Evolutionary conservation across 805 yeast species (phyloP).

Genomic region (Metschnikowia vanudenii): DNA sequence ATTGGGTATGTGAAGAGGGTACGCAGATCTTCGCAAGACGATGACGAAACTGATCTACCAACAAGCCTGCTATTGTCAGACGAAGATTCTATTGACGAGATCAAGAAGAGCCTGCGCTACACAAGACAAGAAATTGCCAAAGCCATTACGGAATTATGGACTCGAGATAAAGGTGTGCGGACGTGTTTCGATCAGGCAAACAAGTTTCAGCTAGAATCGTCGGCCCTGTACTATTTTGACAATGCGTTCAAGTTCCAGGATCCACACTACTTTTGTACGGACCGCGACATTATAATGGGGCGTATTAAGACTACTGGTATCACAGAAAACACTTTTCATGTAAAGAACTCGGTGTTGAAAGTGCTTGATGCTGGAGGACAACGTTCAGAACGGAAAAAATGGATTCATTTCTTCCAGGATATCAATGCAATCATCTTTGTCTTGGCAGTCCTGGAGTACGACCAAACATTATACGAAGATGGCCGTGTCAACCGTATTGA

Average conservation of each 20-base stretch:
- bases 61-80: conserved; percentile 16
- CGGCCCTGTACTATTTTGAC: conserved; percentile 78
- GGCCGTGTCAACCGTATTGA: conserved; percentile 85
- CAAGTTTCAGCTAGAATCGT: conserved; percentile 82
- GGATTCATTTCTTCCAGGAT: conserved; percentile 94
- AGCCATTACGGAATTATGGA: conserved; percentile 73
- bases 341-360: conserved; percentile 61
- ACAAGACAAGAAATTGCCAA: conserved; percentile 59
- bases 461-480: conserved; percentile 89
- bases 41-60: conserved; percentile 7
- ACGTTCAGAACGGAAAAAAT: conserved; percentile 83
- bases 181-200: conserved; percentile 59
- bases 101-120: conserved; percentile 9
- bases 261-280: conserved; percentile 64
- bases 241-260: conserved; percentile 64
- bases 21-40: conserved; percentile 6
- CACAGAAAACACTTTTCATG: conserved; percentile 76
- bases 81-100: conserved; percentile 7
- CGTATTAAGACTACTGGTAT: conserved; percentile 95
- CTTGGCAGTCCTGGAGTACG: conserved; percentile 87
- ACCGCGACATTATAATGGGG: conserved; percentile 84
- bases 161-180: conserved; percentile 61
- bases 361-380: conserved; percentile 98
- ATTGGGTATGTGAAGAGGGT: conserved; percentile 14
- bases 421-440: conserved; percentile 87